Evolutionary conservation across 2,329 filamentous ascomycete species (phyloP), one percentile per base, ranked within the genome.

Genomic region (Penicillium griseofulvum): DNA sequence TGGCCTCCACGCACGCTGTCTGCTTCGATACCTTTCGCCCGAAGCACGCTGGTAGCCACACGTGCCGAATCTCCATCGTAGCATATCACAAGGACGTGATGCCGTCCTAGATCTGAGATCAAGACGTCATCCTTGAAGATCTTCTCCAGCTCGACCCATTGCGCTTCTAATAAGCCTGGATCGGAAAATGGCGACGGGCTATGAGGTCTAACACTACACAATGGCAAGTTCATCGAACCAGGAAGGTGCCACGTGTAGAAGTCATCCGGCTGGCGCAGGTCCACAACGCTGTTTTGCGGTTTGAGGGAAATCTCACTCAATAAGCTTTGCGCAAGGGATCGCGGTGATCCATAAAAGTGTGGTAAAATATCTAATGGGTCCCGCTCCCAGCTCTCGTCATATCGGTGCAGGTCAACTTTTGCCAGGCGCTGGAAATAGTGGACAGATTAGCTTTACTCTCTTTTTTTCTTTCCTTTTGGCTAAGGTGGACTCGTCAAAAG

Each of bases 371-470:
- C 67, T 4, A 71, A 56, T 1, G 78, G 74, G 3, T 72, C 69
- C 5, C 74, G 73, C 63, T 83, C 81, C 81, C 82, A 84, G 33
- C 74, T 74, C 60, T 82, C 79, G 52, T 84, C 81, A 56, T 84
- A 84, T 10, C 78, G 78, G 65, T 83, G 78, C 5, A 78, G 71
- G 55, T 84, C 81, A 19, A 83, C 79, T 4, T 74, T 72, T 5
- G 72, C 71, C 42, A 84, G 71, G 28, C 74, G 70, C 79, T 81
- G 57, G 2, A 39, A 33, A 52, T 44, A 43, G 34, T 24, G 11
- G 16, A 41, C 29, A 7, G 5, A 17, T 55, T 48, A 52, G 36
- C 12, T 14, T 31, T 28, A 8, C 8, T 4, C 8, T 10, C 12
- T 31, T 31, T 31, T 26, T 43, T 42, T 22, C 9, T 22, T 36